These are phyloP conservation scores for Rhododendron henanense DNA, from an alignment of 148 eudicot species.

Conservation along the genomic window DNA sequence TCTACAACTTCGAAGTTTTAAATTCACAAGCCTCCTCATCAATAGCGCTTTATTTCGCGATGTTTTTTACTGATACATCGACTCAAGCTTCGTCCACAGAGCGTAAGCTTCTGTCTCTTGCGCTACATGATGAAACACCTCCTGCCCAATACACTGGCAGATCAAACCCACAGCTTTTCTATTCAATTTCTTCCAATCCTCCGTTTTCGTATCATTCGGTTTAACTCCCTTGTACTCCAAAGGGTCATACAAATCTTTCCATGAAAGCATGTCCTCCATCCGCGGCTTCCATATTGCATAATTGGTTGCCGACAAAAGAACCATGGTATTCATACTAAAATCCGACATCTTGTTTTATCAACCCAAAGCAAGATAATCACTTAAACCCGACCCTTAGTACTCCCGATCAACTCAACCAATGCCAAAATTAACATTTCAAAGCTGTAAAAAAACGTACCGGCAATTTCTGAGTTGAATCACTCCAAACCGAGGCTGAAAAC, in stretches of 20 bases:
- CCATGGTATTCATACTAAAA: too few relatives aligned
- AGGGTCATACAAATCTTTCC: not conserved
- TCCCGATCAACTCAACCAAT: too few relatives aligned
- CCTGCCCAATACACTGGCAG: too few relatives aligned
- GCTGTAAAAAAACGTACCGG: too few relatives aligned
- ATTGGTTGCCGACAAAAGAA: not conserved
- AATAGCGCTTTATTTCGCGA: not conserved
- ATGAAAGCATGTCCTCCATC: not conserved
- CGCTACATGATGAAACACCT: not conserved
- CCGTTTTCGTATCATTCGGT: not conserved
- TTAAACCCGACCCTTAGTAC: too few relatives aligned
- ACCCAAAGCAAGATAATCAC: not conserved
- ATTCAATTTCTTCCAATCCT: not conserved
- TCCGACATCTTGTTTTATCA: too few relatives aligned
- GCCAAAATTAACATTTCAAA: too few relatives aligned
- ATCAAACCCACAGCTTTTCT: not conserved
- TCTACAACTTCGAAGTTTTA: not conserved
- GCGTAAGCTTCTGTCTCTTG: not conserved
- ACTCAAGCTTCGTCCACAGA: not conserved
- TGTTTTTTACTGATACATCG: not conserved
- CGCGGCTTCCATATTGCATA: not conserved
- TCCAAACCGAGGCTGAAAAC: too few relatives aligned
- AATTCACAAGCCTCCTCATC: not conserved
- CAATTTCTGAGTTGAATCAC: too few relatives aligned
- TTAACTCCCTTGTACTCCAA: not conserved